Percentiles rank a stretch among this genome's conserved stretches.
Conservation (phyloP, 164 flowering plant genomes). For the Magnolia changhungtana region DNA sequence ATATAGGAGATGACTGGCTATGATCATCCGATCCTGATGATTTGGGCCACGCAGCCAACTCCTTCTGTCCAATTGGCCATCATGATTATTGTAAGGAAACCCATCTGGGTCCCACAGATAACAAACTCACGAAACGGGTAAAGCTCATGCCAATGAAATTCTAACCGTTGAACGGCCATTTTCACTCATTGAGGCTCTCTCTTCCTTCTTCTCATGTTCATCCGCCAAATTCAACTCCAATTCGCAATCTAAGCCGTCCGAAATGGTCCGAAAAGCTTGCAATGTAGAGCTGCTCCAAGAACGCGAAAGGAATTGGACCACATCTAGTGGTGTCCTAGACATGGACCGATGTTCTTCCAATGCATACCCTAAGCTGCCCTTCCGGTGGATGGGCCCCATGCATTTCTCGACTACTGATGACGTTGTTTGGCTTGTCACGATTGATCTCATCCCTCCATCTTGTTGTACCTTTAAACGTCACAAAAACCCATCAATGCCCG, state of each 20-base stretch:
- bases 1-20: no score
- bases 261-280: constrained; percentile 4
- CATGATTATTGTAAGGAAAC: no score
- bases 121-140: no score
- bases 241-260: not conserved
- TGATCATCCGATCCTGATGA: no score
- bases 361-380: constrained; percentile 6
- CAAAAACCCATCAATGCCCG: not conserved
- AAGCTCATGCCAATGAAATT: not conserved
- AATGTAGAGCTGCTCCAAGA: constrained; percentile 5
- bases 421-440: not conserved
- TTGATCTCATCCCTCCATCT: not conserved
- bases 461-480: not conserved
- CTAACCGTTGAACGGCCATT: not conserved
- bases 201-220: not conserved
- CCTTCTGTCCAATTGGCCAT: no score
- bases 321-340: not conserved
- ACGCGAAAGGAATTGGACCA: constrained; percentile 6
- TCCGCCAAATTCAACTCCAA: not conserved
- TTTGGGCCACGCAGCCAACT: no score
- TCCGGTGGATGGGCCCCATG: not conserved
- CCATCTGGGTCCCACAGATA: no score
- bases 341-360: not conserved
- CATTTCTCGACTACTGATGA: not conserved
- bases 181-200: not conserved